Evolutionary conservation across 768 basidiomycete species (phyloP).

Genomic region (Mycena amicta): DNA sequence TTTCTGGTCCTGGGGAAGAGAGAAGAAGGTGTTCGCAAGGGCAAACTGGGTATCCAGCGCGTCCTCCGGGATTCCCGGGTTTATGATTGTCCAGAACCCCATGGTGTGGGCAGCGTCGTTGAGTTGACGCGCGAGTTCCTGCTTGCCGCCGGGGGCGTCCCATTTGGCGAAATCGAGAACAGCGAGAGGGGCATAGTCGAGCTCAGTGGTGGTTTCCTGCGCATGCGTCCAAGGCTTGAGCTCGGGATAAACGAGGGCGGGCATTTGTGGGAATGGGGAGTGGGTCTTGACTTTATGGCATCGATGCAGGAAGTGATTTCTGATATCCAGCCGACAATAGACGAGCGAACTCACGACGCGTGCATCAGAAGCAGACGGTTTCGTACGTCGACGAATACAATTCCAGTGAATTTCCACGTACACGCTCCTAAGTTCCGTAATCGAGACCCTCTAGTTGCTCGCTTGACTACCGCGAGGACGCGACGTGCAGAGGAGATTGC

Average conservation of each 20-base stretch:
- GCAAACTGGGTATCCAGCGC: constrained; percentile 36
- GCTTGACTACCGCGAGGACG: too few relatives aligned
- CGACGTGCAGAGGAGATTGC: too few relatives aligned
- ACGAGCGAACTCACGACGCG: neutral
- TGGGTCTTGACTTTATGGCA: neutral
- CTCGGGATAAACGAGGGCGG: constrained; percentile 1
- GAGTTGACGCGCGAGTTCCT: constrained; percentile 33
- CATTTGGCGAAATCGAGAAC: constrained; percentile 41
- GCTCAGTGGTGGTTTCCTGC: constrained; percentile 24
- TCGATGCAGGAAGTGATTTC: neutral
- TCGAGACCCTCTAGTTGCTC: too few relatives aligned
- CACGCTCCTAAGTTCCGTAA: too few relatives aligned
- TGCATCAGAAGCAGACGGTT: neutral
- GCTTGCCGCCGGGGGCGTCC: constrained; percentile 32
- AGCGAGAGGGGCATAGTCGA: constrained; percentile 39
- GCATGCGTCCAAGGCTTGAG: constrained; percentile 15
- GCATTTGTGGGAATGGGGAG: constrained; percentile 1
- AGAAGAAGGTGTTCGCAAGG: constrained; percentile 39
- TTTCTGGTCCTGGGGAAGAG: constrained; percentile 37
- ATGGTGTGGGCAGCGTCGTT: constrained; percentile 37
- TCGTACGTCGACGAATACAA: too few relatives aligned
- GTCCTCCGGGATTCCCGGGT: constrained; percentile 41
- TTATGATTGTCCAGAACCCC: constrained; percentile 46
- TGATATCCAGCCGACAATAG: neutral
- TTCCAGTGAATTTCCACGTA: too few relatives aligned